These are phyloP conservation scores for Paraurostyla sp. DNA, from an alignment of 73 alveolate genomes.

Conservation along the genomic window DNA sequence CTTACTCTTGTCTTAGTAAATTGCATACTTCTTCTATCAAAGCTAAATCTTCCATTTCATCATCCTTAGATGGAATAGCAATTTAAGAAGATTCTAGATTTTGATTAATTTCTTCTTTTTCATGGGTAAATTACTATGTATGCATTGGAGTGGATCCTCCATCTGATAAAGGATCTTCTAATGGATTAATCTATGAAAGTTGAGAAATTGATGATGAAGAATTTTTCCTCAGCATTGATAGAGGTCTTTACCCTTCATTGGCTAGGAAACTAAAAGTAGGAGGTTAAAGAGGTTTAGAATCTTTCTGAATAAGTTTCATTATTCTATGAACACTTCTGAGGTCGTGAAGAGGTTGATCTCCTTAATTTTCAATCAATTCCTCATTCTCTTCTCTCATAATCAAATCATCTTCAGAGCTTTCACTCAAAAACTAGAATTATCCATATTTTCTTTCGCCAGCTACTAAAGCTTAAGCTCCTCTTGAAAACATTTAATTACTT, in stretches of 20 bases:
- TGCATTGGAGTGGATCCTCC: conserved; percentile 17
- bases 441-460: conserved; percentile 2
- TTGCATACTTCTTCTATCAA: not conserved
- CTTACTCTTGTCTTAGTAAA: not conserved
- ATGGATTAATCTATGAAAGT: not conserved
- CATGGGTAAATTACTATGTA: not conserved
- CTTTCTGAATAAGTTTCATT: not conserved
- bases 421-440: not conserved
- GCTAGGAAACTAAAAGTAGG: not conserved
- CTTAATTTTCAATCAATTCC: not conserved
- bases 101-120: not conserved
- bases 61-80: not conserved
- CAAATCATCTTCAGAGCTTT: conserved; percentile 34
- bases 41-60: conserved; percentile 33
- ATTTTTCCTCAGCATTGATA: not conserved
- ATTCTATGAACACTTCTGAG: not conserved
- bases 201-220: conserved; percentile 23
- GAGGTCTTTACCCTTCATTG: not conserved
- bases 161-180: conserved; percentile 33
- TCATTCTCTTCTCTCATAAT: conserved; percentile 5
- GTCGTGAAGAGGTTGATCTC: not conserved
- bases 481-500: too few relatives aligned
- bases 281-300: too few relatives aligned
- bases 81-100: not conserved
- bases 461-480: too few relatives aligned